Evolutionary conservation across 495 filamentous ascomycete species (phyloP), one percentile per base, ranked within the genome.

Genomic region (Jackrogersella multiformis): DNA sequence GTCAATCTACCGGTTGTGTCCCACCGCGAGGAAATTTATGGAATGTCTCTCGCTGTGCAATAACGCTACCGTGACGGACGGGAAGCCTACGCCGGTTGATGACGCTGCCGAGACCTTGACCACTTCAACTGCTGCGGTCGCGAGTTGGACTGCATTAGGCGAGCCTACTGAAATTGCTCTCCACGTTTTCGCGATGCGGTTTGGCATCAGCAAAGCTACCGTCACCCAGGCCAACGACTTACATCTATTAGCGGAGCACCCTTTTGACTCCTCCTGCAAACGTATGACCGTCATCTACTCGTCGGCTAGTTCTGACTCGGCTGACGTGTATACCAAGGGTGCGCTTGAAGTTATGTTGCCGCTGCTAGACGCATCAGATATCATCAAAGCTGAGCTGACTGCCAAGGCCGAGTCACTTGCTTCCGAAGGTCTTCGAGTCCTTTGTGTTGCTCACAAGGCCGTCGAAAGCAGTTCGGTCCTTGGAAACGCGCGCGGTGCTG

Each of bases 1-100:
- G 26, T 63, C 49, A 12, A 58, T 39, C 28, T 64, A 64, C 41
- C 56, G 24, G 24, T 16, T 71, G 9, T 42, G 57, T 30, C 34
- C 23, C 20, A 38, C 28, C 23, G 60, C 64, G 21, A 70, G 81
- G 59, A 60, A 49, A 45, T 77, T 81, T 67, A 61, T 92, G 5
- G 77, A 84, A 21, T 84, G 87, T 10, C 79, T 88, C 38, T 81
- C 87, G 10, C 80, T 92, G 5, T 90, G 88, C 75, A 92, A 92
- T 66, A 80, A 91, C 41, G 85, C 89, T 1, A 80, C 79, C 5
- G 84, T 92, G 9, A 82, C 86, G 9, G 79, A 85, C 46, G 81
- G 84, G 57, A 80, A 90, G 49, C 84, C 88, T 0, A 75, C 77
- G 4, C 80, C 89, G 12, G 82, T 82, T 6, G 79, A 84, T 48